Base-by-base conservation (phyloP, 148 eudicot species). In the Chenopodium quinoa region DNA sequence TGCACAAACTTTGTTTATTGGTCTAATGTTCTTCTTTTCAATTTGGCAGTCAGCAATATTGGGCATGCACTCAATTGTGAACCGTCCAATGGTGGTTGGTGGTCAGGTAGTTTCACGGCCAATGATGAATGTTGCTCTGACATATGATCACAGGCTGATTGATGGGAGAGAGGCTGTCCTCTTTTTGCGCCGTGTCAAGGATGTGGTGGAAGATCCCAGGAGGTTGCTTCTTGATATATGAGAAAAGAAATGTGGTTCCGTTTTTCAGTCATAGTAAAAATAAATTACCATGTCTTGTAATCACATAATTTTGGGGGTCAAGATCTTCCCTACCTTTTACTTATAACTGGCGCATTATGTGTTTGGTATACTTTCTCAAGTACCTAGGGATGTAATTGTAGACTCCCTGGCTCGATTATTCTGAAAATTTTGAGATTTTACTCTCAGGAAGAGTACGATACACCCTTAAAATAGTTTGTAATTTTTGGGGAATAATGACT, bases 101-200 rank as follows among this genome's bases (percentile, higher is more conserved):
- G 92, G 88, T 22, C 85, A 90, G 88, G 71, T 93, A 60, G 90
- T 91, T 52, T 83, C 99, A 34, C 91, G 98, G 84, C 99, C 99
- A 4, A 93, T 96, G 98, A 96, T 96, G 98, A 89, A 92, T 86
- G 86, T 96, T 79, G 99, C 99, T 71, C 87, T 96, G 78, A 94
- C 99, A 60, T 96, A 96, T 80, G 99, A 97, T 81, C 99, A 97
- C 83, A 81, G 99, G 86, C 93, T 97, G 80, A 92, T 97, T 82
- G 99, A 96, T 75, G 98, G 98, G 32, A 93, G 99, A 90, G 99
- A 96, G 91, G 99, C 99, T 1, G 97, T 93, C 19, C 91, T 91
- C 84, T 96, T 96, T 87, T 80, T 96, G 81, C 93, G 99, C 62
- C 97, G 97, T 69, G 89, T 96, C 79, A 96, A 96, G 82, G 99